Conservation (phyloP, 208 protist species). For the Trypanosoma congolense region DNA sequence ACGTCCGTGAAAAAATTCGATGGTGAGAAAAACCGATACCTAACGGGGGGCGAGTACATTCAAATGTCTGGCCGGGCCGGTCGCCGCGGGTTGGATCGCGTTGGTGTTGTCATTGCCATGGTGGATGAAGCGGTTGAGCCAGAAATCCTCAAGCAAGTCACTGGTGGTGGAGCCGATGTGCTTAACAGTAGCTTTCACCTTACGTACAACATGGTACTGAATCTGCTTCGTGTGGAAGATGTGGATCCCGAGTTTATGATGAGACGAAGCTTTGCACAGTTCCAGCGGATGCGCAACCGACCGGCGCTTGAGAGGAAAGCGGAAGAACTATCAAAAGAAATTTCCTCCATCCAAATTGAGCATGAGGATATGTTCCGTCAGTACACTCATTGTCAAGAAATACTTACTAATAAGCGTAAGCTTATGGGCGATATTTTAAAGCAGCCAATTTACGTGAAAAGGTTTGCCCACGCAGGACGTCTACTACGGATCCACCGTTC, state of each 20-base stretch:
- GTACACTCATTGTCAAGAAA: slow-evolving; percentile 77
- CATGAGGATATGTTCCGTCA: slow-evolving; percentile 81
- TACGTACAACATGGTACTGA: slow-evolving; percentile 99
- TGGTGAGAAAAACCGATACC: slow-evolving; percentile 93
- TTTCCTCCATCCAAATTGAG: slow-evolving; percentile 57
- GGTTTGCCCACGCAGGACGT: slow-evolving; percentile 94
- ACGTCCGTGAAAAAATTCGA: slow-evolving; percentile 99
- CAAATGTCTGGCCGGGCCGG: slow-evolving; percentile 99
- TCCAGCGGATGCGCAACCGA: slow-evolving; percentile 90
- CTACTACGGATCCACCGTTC: slow-evolving; percentile 84
- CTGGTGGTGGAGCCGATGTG: slow-evolving; percentile 90
- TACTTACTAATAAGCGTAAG: slow-evolving; percentile 62
- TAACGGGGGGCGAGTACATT: slow-evolving; percentile 98
- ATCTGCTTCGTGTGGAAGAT: slow-evolving; percentile 97
- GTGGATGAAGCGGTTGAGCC: slow-evolving; percentile 97
- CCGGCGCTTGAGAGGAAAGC: slow-evolving; percentile 76
- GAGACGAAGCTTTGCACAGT: slow-evolving; percentile 96
- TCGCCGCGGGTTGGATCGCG: slow-evolving; percentile 97
- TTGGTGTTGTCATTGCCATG: slow-evolving; percentile 98
- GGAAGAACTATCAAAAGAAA: slow-evolving; percentile 47
- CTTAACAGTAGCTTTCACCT: slow-evolving; percentile 97
- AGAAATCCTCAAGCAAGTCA: slow-evolving; percentile 90
- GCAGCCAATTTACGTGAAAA: slow-evolving; percentile 88
- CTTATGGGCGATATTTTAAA: slow-evolving; percentile 68
- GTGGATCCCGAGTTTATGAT: slow-evolving; percentile 97